phyloP scores from a whole-genome alignment of 169 alveolate genomes.

The Cyclospora cayetanensis region DNA sequence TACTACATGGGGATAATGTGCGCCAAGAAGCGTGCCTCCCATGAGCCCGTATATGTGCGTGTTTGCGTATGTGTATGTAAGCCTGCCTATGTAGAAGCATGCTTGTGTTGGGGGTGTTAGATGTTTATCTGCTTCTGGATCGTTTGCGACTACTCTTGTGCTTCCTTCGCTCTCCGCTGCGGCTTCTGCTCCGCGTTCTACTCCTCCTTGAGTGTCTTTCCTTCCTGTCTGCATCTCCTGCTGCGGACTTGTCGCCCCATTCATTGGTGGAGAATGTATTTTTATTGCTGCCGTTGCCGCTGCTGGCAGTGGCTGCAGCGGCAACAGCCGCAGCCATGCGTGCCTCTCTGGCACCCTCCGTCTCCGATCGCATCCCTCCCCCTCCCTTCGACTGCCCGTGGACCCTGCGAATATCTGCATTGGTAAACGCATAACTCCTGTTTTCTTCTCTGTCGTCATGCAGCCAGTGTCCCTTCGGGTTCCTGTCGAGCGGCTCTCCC shows the following conservation, averaged over 20 bases:
- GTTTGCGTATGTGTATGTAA: no score
- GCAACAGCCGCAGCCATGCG: constrained; percentile 13
- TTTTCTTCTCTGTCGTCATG: constrained; percentile 49
- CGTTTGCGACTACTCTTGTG: background rate
- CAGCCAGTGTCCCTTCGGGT: background rate
- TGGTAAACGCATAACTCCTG: background rate
- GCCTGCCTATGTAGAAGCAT: no score
- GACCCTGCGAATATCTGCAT: background rate
- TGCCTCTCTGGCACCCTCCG: constrained; percentile 33
- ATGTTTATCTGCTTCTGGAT: background rate
- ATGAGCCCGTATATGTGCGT: no score
- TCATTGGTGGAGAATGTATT: background rate
- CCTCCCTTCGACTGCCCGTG: background rate
- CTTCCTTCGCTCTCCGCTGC: constrained; percentile 23
- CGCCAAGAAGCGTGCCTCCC: no score
- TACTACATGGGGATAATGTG: no score
- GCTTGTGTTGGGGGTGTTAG: no score
- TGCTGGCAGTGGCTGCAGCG: constrained; percentile 18
- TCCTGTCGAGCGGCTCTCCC: background rate
- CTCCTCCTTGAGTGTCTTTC: constrained; percentile 11
- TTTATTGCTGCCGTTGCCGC: constrained; percentile 30
- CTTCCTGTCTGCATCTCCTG: background rate
- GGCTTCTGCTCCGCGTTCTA: constrained; percentile 6
- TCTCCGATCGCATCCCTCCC: background rate
- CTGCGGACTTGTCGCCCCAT: background rate